phyloP scores from a whole-genome alignment of 371 early-diverging fungal species.

The Circinella umbellata region DNA sequence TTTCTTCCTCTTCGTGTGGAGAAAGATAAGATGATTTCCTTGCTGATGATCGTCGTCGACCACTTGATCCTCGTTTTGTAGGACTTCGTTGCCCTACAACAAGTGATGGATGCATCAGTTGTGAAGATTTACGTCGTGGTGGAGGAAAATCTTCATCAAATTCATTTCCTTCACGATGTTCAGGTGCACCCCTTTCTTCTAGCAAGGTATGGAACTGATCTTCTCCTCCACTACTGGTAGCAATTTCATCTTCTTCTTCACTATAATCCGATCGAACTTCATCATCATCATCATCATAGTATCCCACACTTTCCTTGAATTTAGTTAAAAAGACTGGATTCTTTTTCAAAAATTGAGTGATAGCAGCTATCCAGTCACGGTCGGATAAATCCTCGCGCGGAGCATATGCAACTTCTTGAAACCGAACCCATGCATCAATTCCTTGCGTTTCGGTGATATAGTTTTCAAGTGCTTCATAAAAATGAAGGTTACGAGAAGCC shows the following conservation, averaged over 20 bases:
- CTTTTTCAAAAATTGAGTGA: constrained; percentile 35
- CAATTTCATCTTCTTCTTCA: constrained; percentile 16
- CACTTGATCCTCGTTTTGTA: not conserved
- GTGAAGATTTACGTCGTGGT: constrained; percentile 6
- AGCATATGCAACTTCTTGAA: constrained; percentile 38
- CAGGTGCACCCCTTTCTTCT: not conserved
- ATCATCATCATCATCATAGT: constrained; percentile 31
- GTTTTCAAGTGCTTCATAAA: constrained; percentile 36
- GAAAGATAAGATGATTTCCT: no score
- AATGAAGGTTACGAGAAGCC: constrained; percentile 32
- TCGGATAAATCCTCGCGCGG: constrained; percentile 47
- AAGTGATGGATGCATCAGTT: constrained; percentile 10
- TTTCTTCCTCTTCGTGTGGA: not conserved
- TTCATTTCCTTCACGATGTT: not conserved
- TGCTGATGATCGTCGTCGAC: no score
- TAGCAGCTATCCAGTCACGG: constrained; percentile 41
- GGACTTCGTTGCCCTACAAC: not conserved
- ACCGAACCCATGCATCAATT: constrained; percentile 38
- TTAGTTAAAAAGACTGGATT: constrained; percentile 50
- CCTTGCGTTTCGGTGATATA: constrained; percentile 50
- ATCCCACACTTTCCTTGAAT: constrained; percentile 52
- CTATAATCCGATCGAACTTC: constrained; percentile 11
- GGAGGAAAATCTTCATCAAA: constrained; percentile 16
- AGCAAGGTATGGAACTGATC: not conserved
- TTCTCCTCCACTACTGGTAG: constrained; percentile 3